These are phyloP conservation scores for Sechiopsis laciniata DNA, from an alignment of 306 rosid species.

Conservation along the genomic window DNA sequence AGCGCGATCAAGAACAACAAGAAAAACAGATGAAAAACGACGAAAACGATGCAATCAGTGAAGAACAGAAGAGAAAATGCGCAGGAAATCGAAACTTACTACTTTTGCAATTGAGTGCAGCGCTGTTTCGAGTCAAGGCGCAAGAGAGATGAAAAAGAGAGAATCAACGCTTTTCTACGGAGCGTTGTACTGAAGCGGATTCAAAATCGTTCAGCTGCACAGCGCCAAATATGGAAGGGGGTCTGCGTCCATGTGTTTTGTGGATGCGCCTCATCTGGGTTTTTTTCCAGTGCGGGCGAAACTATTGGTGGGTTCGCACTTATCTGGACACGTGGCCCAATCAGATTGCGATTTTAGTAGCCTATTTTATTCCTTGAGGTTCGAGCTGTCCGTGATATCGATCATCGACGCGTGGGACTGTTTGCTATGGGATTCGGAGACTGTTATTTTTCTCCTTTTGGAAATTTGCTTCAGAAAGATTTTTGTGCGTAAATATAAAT, in stretches of 20 bases:
- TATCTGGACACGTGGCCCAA: slow-evolving; percentile 48
- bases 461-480: not conserved
- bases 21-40: too few relatives aligned
- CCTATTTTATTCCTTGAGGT: slow-evolving; percentile 3
- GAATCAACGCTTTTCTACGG: slow-evolving; percentile 12
- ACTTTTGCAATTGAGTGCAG: too few relatives aligned
- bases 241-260: slow-evolving; percentile 22
- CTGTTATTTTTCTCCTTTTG: slow-evolving; percentile 18
- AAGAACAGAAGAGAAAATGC: too few relatives aligned
- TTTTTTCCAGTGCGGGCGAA: slow-evolving; percentile 1
- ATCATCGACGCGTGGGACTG: slow-evolving; percentile 60
- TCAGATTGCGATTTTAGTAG: not conserved
- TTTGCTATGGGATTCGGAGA: slow-evolving; percentile 18
- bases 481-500: not conserved
- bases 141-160: too few relatives aligned
- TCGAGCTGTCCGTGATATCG: slow-evolving; percentile 31
- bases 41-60: too few relatives aligned
- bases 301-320: slow-evolving; percentile 28
- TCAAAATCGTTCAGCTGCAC: slow-evolving; percentile 30
- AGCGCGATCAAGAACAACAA: too few relatives aligned
- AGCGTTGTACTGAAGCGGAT: slow-evolving; percentile 19
- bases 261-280: not conserved
- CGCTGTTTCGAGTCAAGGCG: too few relatives aligned
- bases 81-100: too few relatives aligned
- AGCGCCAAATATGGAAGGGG: slow-evolving; percentile 72